Base-by-base conservation (phyloP, 169 alveolate species). In the Plasmodium sp. region DNA sequence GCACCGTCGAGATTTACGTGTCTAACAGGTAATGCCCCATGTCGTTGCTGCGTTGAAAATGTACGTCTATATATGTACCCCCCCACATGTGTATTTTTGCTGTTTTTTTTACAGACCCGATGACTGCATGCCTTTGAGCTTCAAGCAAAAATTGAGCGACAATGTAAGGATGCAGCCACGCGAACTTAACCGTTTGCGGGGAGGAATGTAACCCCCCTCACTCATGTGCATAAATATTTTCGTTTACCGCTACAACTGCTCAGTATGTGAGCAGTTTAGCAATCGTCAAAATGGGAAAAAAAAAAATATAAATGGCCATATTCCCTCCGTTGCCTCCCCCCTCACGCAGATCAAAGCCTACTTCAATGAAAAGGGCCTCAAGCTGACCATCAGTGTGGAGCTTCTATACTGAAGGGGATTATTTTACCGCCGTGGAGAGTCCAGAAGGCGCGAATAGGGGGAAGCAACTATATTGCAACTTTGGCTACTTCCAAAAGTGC, bases 101-200 rank as follows among this genome's bases (percentile, higher is more conserved):
- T 3, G n/a, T 18, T 81, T 91, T 75, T 77, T 81, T 62, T 22
- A 48, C 81, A 91, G 95, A 27, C 62, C 54, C 39, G 84, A 91
- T 18, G 95, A 91, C 9, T 80, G 92, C 43, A 91, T 91, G 95
- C 2, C 95, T 51, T 48, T 91, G 58, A 41, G 74, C 41, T 91
- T 81, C 33, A 81, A 80, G 41, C 92, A 91, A 48, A 91, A 81
- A 12, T 91, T 91, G 71, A 91, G 95, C 83, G 95, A 91, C 18
- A 91, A 91, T 31, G 95, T 91, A 91, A 48, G 79, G 39, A 31
- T 27, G 16, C 67, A 33, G 7, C 45, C 82, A 18, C n/a, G 75
- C 7, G 18, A 2, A 43, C 18, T 41, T 41, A 5, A 41, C 41
- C 62, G 62, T 51, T 51, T 16, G 27, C 7, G 3, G 62, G 62